phyloP scores from a whole-genome alignment of 345 rosid species.

The Psidium friedrichsthalianum region DNA sequence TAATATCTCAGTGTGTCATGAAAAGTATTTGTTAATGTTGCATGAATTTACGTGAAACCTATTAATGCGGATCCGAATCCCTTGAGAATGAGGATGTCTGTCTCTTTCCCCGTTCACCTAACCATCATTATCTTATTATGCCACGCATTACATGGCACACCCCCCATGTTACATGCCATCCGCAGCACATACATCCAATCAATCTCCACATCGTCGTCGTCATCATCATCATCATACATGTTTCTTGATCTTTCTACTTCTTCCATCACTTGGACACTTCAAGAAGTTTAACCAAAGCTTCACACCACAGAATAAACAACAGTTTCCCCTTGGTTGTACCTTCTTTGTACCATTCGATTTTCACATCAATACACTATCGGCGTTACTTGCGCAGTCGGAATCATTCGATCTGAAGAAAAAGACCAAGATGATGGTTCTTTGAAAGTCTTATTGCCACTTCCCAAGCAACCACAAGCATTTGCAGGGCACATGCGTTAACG shows the following conservation, averaged over 20 bases:
- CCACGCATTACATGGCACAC: not conserved
- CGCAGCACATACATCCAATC: not conserved
- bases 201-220: not conserved
- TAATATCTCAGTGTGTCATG: not conserved
- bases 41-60: conserved; percentile 30
- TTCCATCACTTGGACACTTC: not conserved
- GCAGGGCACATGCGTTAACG: not conserved
- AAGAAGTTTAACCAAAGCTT: not conserved
- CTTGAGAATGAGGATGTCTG: conserved; percentile 24
- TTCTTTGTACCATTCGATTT: not conserved
- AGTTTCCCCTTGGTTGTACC: not conserved
- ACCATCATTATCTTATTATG: not conserved
- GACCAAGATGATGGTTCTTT: not conserved
- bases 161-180: not conserved
- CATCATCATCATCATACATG: not conserved
- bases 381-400: not conserved
- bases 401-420: not conserved
- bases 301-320: not conserved
- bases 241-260: not conserved
- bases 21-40: conserved; percentile 2
- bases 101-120: conserved; percentile 7
- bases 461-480: not conserved
- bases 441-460: not conserved
- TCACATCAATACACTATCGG: not conserved
- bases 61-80: conserved; percentile 24